A percentile compares a stretch with the other conserved stretches of the same genome.
phyloP scores from a whole-genome alignment of 345 rosid genomes.

The Bruguiera parviflora region DNA sequence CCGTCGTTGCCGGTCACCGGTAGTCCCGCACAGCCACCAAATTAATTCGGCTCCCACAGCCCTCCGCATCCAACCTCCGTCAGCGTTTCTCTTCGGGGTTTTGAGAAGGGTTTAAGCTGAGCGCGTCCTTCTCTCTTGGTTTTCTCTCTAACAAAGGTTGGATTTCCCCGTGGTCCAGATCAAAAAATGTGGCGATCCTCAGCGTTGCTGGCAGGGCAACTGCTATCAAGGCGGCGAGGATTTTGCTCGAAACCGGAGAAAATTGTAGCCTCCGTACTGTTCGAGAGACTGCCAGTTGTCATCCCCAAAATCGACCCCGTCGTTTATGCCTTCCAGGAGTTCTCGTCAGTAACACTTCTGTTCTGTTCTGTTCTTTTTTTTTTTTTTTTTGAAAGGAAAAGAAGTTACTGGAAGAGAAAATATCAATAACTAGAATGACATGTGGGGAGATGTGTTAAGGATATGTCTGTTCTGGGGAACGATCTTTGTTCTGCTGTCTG shows the following conservation, averaged over 20 bases:
- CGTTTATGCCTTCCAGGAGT: conserved; percentile 88
- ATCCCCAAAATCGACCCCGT: conserved; percentile 85
- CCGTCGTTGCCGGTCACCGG: no score
- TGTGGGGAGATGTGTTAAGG: no score
- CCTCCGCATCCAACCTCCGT: no score
- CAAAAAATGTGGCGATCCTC: conserved; percentile 53
- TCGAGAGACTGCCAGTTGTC: conserved; percentile 91
- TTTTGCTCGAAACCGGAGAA: conserved; percentile 66
- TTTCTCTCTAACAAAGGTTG: background rate
- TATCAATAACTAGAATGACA: no score
- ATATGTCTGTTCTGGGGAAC: no score
- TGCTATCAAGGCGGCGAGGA: conserved; percentile 39
- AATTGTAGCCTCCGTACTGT: conserved; percentile 84
- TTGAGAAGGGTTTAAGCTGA: no score
- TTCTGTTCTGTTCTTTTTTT: background rate
- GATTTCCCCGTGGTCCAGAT: background rate
- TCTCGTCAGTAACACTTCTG: conserved; percentile 52
- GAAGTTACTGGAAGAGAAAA: no score
- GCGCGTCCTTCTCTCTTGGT: no score
- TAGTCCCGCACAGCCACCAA: no score
- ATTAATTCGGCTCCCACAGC: no score
- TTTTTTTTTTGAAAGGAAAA: background rate
- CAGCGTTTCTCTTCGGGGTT: no score
- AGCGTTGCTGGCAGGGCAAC: conserved; percentile 28
- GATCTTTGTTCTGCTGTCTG: no score